These are phyloP conservation scores for Ophiostoma quercus DNA, from an alignment of 2,329 filamentous ascomycete genomes.

Conservation along the genomic window DNA sequence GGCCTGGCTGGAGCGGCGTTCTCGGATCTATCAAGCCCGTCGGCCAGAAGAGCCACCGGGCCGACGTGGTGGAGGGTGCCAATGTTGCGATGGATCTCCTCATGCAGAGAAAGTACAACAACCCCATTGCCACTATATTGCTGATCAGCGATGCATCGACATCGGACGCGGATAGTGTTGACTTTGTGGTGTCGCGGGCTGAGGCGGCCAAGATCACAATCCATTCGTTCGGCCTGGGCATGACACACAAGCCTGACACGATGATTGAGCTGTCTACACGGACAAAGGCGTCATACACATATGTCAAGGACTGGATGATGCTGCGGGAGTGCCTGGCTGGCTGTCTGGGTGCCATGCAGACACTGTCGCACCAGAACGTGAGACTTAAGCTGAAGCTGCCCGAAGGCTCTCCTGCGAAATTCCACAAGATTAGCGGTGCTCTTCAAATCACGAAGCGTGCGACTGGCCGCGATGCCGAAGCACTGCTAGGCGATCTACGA, in stretches of 20 bases:
- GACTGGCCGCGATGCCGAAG: constrained; percentile 89
- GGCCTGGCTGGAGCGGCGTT: constrained; percentile 85
- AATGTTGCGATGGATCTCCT: constrained; percentile 98
- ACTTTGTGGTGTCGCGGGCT: constrained; percentile 93
- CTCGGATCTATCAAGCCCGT: constrained; percentile 85
- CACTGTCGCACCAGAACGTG: constrained; percentile 95
- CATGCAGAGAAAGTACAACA: constrained; percentile 95
- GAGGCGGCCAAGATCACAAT: constrained; percentile 97
- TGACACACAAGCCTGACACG: constrained; percentile 96
- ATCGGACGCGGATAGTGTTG: constrained; percentile 88
- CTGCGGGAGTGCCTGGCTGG: constrained; percentile 91
- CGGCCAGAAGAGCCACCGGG: constrained; percentile 91
- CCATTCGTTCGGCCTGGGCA: constrained; percentile 90
- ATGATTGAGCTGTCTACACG: constrained; percentile 96
- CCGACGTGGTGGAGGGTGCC: constrained; percentile 93
- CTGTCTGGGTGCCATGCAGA: constrained; percentile 85
- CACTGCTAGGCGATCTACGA: constrained; percentile 80
- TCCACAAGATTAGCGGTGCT: constrained; percentile 96
- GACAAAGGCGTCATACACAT: constrained; percentile 95
- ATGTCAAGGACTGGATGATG: constrained; percentile 99
- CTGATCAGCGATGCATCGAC: constrained; percentile 96
- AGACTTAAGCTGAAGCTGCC: constrained; percentile 91
- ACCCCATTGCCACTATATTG: constrained; percentile 90
- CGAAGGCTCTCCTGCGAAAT: constrained; percentile 94
- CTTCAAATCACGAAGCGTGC: constrained; percentile 95